Percentiles rank a stretch among this genome's conserved stretches.
These are phyloP conservation scores for Zostera marina DNA, from an alignment of 116 monocot species.

Conservation along the genomic window DNA sequence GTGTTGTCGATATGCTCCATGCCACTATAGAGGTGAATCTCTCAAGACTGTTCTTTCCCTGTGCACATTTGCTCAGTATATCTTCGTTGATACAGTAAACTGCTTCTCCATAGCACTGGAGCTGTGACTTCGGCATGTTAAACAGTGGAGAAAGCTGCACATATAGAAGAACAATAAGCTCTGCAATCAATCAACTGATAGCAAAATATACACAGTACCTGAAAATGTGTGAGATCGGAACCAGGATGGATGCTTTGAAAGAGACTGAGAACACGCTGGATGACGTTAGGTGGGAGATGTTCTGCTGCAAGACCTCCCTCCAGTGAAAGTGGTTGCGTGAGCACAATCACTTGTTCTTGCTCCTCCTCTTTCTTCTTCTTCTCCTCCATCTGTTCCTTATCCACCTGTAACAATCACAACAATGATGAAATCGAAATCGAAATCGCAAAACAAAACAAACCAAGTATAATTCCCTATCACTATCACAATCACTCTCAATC, in stretches of 20 bases:
- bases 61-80: constrained; percentile 38
- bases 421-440: too few species aligned
- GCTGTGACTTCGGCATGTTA: constrained; percentile 96
- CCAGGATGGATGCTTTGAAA: constrained; percentile 15
- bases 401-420: too few species aligned
- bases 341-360: neutral
- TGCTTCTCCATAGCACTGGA: constrained; percentile 77
- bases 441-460: too few species aligned
- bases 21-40: constrained; percentile 63
- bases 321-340: neutral
- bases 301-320: constrained; percentile 12
- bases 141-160: constrained; percentile 74
- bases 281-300: constrained; percentile 7
- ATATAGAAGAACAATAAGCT: neutral
- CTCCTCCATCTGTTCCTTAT: neutral
- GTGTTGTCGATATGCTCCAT: constrained; percentile 76
- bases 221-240: constrained; percentile 21
- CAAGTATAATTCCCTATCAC: too few species aligned
- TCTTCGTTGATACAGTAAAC: constrained; percentile 59
- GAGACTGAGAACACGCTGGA: constrained; percentile 16
- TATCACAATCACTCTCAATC: too few species aligned
- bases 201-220: constrained; percentile 1
- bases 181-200: neutral
- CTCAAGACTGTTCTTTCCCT: constrained; percentile 42
- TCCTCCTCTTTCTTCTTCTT: neutral